Conservation (phyloP, 148 eudicot genomes). For the Rhododendron molle region DNA sequence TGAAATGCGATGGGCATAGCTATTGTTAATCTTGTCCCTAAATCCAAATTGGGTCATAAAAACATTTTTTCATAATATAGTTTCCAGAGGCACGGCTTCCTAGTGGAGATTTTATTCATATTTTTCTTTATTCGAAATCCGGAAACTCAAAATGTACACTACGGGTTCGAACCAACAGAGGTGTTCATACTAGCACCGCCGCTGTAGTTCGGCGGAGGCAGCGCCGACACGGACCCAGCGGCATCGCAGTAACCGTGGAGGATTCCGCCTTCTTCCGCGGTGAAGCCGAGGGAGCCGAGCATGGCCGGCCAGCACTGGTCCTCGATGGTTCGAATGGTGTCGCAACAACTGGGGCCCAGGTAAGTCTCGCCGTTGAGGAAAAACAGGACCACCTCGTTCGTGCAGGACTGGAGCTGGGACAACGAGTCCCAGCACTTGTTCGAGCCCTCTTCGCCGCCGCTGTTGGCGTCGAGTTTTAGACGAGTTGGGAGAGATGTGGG, state of each 20-base stretch:
- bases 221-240: neutral
- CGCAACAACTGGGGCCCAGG: slow-evolving; percentile 51
- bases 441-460: neutral
- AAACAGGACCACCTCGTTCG: slow-evolving; percentile 50
- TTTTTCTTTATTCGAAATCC: neutral
- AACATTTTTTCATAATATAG: neutral
- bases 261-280: slow-evolving; percentile 47
- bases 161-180: neutral
- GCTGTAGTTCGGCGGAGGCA: neutral
- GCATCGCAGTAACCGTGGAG: slow-evolving; percentile 60
- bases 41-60: neutral
- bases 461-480: slow-evolving; percentile 19
- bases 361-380: slow-evolving; percentile 59
- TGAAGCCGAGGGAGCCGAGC: slow-evolving; percentile 56
- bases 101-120: neutral
- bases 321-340: slow-evolving; percentile 41
- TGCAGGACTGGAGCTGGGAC: slow-evolving; percentile 55
- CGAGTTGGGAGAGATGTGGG: slow-evolving; percentile 15
- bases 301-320: slow-evolving; percentile 65
- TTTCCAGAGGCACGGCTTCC: neutral
- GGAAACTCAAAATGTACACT: neutral
- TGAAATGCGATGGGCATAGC: no score
- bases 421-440: slow-evolving; percentile 51
- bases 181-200: neutral
- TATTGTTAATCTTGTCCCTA: neutral